Conservation (phyloP, 441 rosid species). For the Adansonia rubrostipa region DNA sequence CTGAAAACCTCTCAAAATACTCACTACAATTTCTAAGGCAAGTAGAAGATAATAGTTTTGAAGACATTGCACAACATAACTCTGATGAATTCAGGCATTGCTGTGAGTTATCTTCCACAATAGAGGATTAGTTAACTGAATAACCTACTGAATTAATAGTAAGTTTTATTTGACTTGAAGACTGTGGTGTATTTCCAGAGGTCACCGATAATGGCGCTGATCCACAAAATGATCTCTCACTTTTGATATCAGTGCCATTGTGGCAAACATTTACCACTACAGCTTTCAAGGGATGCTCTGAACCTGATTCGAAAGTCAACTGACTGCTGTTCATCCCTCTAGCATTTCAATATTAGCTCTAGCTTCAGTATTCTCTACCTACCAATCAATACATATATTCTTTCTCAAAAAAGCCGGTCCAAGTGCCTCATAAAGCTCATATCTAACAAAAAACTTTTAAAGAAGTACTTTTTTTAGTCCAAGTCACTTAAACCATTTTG, state of each 20-base stretch:
- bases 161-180: conserved; percentile 50
- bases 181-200: conserved; percentile 51
- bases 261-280: conserved; percentile 76
- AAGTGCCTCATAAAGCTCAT: conserved; percentile 84
- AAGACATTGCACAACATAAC: conserved; percentile 63
- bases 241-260: conserved; percentile 50
- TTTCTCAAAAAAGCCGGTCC: conserved; percentile 68
- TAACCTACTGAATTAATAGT: conserved; percentile 47
- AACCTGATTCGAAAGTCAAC: conserved; percentile 56
- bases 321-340: conserved; percentile 64
- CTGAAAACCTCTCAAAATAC: conserved; percentile 9
- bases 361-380: too few relatives aligned
- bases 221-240: conserved; percentile 59
- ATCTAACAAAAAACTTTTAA: conserved; percentile 62
- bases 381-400: too few relatives aligned
- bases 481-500: conserved; percentile 43
- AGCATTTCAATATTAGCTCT: too few relatives aligned
- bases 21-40: conserved; percentile 58
- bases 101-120: conserved; percentile 48
- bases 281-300: conserved; percentile 88
- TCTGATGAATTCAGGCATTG: conserved; percentile 59
- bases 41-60: conserved; percentile 72
- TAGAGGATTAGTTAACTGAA: conserved; percentile 51
- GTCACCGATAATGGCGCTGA: conserved; percentile 59
- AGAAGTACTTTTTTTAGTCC: conserved; percentile 39